Evolutionary conservation across 2,329 filamentous ascomycete genomes (phyloP), one percentile per base, ranked within the genome.

Genomic region (Plenodomus tracheiphilus): DNA sequence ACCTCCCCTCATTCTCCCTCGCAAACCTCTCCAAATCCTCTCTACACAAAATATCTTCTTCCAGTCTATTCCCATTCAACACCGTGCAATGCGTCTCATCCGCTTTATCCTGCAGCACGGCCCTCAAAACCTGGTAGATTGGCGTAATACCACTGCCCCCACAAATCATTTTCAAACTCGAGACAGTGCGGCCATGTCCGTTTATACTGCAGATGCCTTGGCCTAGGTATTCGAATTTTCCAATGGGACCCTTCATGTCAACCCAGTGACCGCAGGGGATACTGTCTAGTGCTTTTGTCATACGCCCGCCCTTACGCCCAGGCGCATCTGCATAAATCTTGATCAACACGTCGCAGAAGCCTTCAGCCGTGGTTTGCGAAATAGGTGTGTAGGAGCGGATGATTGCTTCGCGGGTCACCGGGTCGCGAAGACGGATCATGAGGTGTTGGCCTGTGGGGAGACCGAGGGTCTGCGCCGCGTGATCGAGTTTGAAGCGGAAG

Each of bases 111-210:
- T 81, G 77, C 69, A 91, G 81, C 0, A 95, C 82, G 0, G 89
- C 87, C 6, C 89, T 79, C 43, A 95, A 76, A 2, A 96, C 88
- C 65, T 94, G 89, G 68, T 86, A 94, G 55, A 96, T 89, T 0
- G 92, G 92, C n/a, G 92, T 96, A 64, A 97, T 88, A 1, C 92
- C 92, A n/a, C 84, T 89, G 5, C 92, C 92, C 13, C 82, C 92
- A 61, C 89, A 94, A 25, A 96, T 85, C 91, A 96, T 96, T 66
- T 88, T 78, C 70, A 96, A 90, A 11, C 80, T 81, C 43, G 80
- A 81, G 1, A 95, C 81, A 0, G 61, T 72, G 9, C 85, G 76
- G 48, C 77, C 69, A 17, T 76, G 78, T 0, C 81, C 81, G 25
- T 82, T 82, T 36, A 96, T 74, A 0, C 74, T 65, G 61, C 88